Base-by-base conservation (phyloP, 345 rosid species). In the Eucalyptus dawsonii region DNA sequence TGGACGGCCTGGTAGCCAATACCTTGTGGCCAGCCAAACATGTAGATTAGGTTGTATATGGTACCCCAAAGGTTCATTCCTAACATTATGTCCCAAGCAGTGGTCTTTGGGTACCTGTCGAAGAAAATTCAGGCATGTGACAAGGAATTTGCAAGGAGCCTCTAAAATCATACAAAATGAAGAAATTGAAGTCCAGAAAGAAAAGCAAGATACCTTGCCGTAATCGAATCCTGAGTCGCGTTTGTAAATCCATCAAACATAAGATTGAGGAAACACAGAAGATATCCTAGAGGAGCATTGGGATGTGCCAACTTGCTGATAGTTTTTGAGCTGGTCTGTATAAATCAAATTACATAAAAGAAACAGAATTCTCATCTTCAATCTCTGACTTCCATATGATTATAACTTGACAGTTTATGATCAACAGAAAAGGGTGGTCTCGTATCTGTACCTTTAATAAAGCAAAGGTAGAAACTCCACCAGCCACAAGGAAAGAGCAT, bases 51-150 rank as follows among this genome's bases (percentile, higher is more conserved):
- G 93, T 95, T 98, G 96, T 98, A 96, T 86, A 97, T 92, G 88
- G 99, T 97, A 3, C 99, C 98, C 99, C 99, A 97, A 89, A 97
- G 88, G 88, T 97, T 98, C 99, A 98, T 98, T 88, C 99, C 99
- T 90, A 98, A 80, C 99, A 98, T 98, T 90, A 98, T 96, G 86
- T 95, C 96, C 99, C 99, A 97, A 17, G 99, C 99, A 89, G 93
- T 93, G 5, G 99, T 98, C 93, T 96, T 95, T 25, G 97, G 97
- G 89, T 95, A 97, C 93, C 98, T 97, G 92, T 86, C n/a, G 50
- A 81, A 88, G 58, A 87, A 62, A 65, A 62, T 76, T 76, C 83
- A 21, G 83, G 45, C 47, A 37, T 12, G 14, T 19, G 22, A 12
- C 16, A 60, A 21, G 16, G 44, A 22, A 25, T 85, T 8, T 45